Evolutionary conservation across 208 protist species (phyloP), one percentile per base, ranked within the genome.

Genomic region (Porcisia hertigi): DNA sequence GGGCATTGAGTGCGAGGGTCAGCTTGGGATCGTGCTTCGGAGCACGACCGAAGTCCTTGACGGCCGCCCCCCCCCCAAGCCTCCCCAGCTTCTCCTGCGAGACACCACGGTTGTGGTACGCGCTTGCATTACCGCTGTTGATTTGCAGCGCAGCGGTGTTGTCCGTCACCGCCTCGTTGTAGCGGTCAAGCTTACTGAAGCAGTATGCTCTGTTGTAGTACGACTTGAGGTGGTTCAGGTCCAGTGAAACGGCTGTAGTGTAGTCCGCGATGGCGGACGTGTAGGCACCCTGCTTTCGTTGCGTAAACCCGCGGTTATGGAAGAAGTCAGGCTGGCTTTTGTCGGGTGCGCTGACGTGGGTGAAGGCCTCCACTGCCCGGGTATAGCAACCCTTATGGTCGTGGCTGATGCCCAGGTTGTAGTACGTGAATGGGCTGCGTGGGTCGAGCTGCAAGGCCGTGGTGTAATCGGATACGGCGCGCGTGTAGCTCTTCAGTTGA

Each of bases 201-300:
- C 85, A 92, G 76, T 93, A 97, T n/a, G 92, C 97, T 30, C 96
- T 84, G 86, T 98, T 99, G 81, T 97, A 98, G 82, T 89, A 87
- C 16, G 96, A 92, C 75, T 98, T 98, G 84, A 98, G 97, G 75
- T 98, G 94, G 16, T 79, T 57, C 1, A 85, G 77, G 79, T 98
- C 86, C 5, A 98, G 14, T 1, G 69, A 71, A 52, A 97, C 87
- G 34, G 91, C 88, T 16, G 49, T 72, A 3, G 85, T 89, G 86
- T 97, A 98, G 80, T 98, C 95, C 16, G 72, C 72, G 60, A 97
- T 94, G 30, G 95, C 94, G 47, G 79, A 76, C 23, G 77, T 73
- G 76, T 91, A 93, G 34, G 86, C 54, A 2, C 85, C 82, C 77
- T 91, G 65, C 77, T 96, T 94, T 12, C 89, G 83, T 49, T 85